These are phyloP conservation scores for Tolypocladium amazonense DNA, from an alignment of 2,329 filamentous ascomycete genomes.

Conservation along the genomic window DNA sequence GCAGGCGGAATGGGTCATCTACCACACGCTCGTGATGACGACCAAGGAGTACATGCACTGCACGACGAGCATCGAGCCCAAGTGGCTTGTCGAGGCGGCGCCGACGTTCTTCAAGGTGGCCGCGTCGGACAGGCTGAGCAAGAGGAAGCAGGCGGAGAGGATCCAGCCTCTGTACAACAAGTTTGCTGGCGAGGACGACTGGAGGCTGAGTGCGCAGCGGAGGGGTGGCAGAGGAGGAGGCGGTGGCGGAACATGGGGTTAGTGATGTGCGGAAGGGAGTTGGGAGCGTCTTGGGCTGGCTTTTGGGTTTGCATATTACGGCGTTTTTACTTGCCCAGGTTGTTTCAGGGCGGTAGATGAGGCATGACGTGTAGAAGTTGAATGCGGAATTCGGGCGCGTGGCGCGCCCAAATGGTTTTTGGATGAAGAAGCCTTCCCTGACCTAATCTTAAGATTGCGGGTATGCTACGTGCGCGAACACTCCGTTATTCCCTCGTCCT, in stretches of 20 bases:
- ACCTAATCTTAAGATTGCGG: neutral
- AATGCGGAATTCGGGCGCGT: neutral
- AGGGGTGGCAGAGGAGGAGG: slow-evolving; percentile 76
- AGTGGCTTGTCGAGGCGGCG: slow-evolving; percentile 89
- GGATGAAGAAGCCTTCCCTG: neutral
- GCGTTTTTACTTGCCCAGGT: neutral
- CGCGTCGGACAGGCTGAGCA: slow-evolving; percentile 73
- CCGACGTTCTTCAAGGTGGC: slow-evolving; percentile 99
- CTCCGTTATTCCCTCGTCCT: neutral
- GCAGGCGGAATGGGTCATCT: slow-evolving; percentile 92
- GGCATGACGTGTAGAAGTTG: neutral
- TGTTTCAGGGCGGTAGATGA: neutral
- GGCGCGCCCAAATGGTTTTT: neutral
- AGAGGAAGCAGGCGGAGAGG: slow-evolving; percentile 85
- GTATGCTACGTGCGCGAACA: neutral
- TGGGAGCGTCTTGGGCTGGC: neutral
- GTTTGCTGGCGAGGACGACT: slow-evolving; percentile 87
- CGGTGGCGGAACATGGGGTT: slow-evolving; percentile 87
- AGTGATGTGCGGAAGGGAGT: slow-evolving; percentile 8
- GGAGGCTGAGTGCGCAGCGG: slow-evolving; percentile 82
- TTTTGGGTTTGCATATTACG: neutral
- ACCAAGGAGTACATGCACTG: slow-evolving; percentile 98
- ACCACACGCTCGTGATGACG: slow-evolving; percentile 81
- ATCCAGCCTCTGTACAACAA: slow-evolving; percentile 94
- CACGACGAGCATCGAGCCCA: slow-evolving; percentile 87